Evolutionary conservation across 2,329 filamentous ascomycete genomes (phyloP).

Genomic region (Berkeleyomyces basicola): DNA sequence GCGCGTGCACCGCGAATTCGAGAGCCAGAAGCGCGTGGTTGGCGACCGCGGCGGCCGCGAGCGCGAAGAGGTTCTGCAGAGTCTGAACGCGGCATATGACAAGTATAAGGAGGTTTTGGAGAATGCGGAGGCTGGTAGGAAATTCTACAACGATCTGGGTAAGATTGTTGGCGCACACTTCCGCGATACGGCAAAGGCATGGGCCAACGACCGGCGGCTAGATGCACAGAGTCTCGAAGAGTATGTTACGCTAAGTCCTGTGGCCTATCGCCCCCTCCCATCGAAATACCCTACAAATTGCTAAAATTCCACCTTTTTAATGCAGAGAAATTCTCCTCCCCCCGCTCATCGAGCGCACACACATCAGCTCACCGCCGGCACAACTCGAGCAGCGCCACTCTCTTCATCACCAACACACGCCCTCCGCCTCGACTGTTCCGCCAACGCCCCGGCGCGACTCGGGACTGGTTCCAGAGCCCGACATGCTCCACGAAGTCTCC

Average conservation of each 20-base stretch:
- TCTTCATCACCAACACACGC: conserved; percentile 8
- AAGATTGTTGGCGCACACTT: conserved; percentile 69
- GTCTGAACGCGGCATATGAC: conserved; percentile 76
- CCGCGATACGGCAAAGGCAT: conserved; percentile 58
- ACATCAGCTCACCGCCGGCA: conserved; percentile 4
- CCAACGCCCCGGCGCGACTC: conserved; percentile 8
- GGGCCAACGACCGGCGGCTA: conserved; percentile 62
- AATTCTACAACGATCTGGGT: conserved; percentile 93
- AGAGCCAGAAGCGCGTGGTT: conserved; percentile 49
- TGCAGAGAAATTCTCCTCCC: conserved; percentile 36
- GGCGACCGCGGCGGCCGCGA: conserved; percentile 48
- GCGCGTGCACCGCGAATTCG: conserved; percentile 64
- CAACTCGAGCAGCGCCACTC: conserved; percentile 19
- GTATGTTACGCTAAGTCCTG: conserved; percentile 29
- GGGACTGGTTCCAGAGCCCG: conserved; percentile 1
- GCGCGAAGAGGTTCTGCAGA: conserved; percentile 73
- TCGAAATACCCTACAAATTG: conserved; percentile 2
- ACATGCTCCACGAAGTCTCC: conserved; percentile 11
- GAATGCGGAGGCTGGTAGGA: conserved; percentile 78
- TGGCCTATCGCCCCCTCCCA: too few relatives aligned
- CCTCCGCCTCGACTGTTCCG: neutral
- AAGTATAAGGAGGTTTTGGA: conserved; percentile 93
- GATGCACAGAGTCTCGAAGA: conserved; percentile 67
- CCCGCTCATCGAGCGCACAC: conserved; percentile 21
- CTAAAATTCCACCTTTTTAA: conserved; percentile 4